Evolutionary conservation across 169 alveolate genomes (phyloP), one percentile per base, ranked within the genome.

Genomic region (Theileria annulata): DNA sequence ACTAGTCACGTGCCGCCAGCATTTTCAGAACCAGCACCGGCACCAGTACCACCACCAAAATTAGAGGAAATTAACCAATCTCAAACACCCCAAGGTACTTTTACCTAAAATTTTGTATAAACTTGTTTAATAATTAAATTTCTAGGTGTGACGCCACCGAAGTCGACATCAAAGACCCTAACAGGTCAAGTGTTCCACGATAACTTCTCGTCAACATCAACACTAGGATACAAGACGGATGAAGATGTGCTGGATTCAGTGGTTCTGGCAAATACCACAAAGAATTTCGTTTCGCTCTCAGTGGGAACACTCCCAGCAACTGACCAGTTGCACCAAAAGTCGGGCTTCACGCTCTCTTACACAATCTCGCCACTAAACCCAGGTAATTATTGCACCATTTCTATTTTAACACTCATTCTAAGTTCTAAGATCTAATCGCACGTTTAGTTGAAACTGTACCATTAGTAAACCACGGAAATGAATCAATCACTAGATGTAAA

Each of bases 401-500:
- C 10, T 54, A 54, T 12, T 54, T 54, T 3, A 54, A 17, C 3
- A 17, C 10, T 17, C 4, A 10, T 47, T 9, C 15, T 47, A 21
- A 21, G 3, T 54, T 54, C 8, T 3, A 21, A 21, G 63, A 3
- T n/a, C 63, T 21, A 21, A 21, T n/a, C 4, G 23, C 8, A 21
- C 15, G 63, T 54, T 54, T 54, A 54, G 95, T 88, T 27, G 91
- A 93, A 71, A 91, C 96, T 35, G 95, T 93, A 13, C 97, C 98
- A 4, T 66, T 94, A 21, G 94, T 92, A 33, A 90, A 93, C 75
- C 93, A 88, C 85, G 98, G 97, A 0, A 87, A 94, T 54, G 92
- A 95, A 42, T 93, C 96, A 21, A 91, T 96, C 60, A 94, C 96
- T 15, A 80, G 98, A 64, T 96, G 98, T 74, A 89, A 86, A 70